Base-by-base conservation (phyloP, 148 eudicot genomes). In the Gaultheria prostrata region DNA sequence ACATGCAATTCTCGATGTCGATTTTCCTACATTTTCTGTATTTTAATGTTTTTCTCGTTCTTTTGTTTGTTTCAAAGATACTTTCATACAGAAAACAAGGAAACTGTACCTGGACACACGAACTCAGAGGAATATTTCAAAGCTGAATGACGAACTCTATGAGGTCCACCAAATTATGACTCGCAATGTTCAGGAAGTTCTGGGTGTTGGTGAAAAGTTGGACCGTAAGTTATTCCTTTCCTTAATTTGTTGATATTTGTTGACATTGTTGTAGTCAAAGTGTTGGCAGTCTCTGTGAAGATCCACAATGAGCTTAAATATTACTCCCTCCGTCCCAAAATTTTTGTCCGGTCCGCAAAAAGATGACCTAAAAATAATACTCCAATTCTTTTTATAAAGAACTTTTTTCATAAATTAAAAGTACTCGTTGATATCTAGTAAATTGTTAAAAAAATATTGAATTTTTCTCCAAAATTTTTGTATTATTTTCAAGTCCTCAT, bases 161-260 rank as follows among this genome's bases (percentile, higher is more conserved):
- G 99, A 96, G 89, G 98, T 96, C 83, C 99, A 96, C 87, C 99
- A 96, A 87, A 92, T 96, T 81, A 96, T 94, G 99, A 96, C 99
- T 48, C 95, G 98, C 63, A 96, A 96, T 90, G 99, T 96, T 57
- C 99, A 96, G 76, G 99, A 96, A 86, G 99, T 96, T 87, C 95
- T 96, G 80, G 99, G 99, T 85, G 98, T 96, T 84, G 99, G 99
- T 86, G 99, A 96, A 96, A 96, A 96, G 88, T 84, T 96, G 90
- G 98, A 96, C 83, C 99, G 98, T 96, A 93, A 96, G 99, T 92
- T 63, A 67, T 77, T 79, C 0, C 65, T 32, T 35, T 48, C 2
- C 72, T 39, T 39, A 65, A 8, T 51, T 69, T 78, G 10, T 50
- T 63, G 13, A 30, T 1, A 13, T 49, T 10, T 54, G 35, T n/a